Evolutionary conservation across 2,329 filamentous ascomycete genomes (phyloP).

Genomic region (Hawksworthiomyces lignivorus): DNA sequence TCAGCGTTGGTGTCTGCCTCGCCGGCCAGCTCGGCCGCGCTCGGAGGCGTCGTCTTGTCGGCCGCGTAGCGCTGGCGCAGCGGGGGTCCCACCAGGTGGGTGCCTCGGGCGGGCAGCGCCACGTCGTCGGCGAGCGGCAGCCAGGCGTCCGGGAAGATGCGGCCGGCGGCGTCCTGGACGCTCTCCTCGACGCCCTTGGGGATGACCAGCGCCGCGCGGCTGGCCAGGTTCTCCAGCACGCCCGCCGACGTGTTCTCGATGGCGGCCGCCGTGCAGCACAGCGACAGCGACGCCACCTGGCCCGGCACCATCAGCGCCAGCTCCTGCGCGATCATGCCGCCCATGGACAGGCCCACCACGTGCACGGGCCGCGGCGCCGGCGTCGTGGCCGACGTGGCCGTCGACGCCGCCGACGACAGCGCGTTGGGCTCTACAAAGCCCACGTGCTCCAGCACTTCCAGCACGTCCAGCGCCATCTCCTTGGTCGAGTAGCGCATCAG

Average conservation of each 20-base stretch:
- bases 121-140: conserved; percentile 53
- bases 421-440: conserved; percentile 36
- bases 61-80: neutral
- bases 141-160: conserved; percentile 60
- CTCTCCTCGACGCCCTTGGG: conserved; percentile 64
- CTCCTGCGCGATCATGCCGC: conserved; percentile 90
- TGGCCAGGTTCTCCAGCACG: conserved; percentile 52
- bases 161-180: conserved; percentile 55
- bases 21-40: neutral
- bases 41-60: conserved; percentile 1
- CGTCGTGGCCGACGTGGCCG: neutral
- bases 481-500: conserved; percentile 69
- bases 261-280: conserved; percentile 54
- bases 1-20: neutral
- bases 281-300: conserved; percentile 47
- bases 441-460: conserved; percentile 63
- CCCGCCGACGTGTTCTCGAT: conserved; percentile 57
- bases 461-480: conserved; percentile 72
- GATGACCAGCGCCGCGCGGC: conserved; percentile 49
- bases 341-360: conserved; percentile 73
- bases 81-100: conserved; percentile 15
- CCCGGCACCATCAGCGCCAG: conserved; percentile 48
- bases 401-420: neutral
- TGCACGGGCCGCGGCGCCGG: conserved; percentile 38
- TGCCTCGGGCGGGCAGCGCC: conserved; percentile 30